These are phyloP conservation scores for Suhomyces prunicola DNA, from an alignment of 805 yeast genomes.

Conservation along the genomic window DNA sequence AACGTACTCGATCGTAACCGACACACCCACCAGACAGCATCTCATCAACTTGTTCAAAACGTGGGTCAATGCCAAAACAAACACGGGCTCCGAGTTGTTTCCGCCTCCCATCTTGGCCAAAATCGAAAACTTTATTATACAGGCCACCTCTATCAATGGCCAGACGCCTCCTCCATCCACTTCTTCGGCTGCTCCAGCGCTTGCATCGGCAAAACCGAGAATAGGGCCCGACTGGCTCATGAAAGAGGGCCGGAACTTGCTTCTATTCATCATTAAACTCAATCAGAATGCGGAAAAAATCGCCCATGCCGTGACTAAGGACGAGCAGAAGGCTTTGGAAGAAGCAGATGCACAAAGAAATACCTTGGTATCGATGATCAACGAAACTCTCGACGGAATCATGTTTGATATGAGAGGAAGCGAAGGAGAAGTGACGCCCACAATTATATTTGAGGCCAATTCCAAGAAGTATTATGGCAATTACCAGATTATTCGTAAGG, in stretches of 20 bases:
- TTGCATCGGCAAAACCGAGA: neutral
- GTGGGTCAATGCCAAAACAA: slow-evolving; percentile 36
- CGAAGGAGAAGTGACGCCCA: slow-evolving; percentile 9
- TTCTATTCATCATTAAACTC: slow-evolving; percentile 30
- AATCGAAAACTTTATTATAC: slow-evolving; percentile 39
- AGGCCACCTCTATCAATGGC: slow-evolving; percentile 31
- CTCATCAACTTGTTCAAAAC: slow-evolving; percentile 41
- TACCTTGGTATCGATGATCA: slow-evolving; percentile 26
- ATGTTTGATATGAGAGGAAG: slow-evolving; percentile 15
- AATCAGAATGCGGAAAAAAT: slow-evolving; percentile 1
- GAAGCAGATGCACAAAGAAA: slow-evolving; percentile 23
- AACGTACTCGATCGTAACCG: slow-evolving; percentile 38
- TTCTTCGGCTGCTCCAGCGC: slow-evolving; percentile 2
- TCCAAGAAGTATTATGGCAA: slow-evolving; percentile 22
- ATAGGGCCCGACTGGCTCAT: slow-evolving; percentile 30
- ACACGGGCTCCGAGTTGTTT: slow-evolving; percentile 33
- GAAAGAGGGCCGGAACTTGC: slow-evolving; percentile 34
- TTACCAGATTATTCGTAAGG: slow-evolving; percentile 19
- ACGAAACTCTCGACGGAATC: slow-evolving; percentile 30
- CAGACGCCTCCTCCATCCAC: slow-evolving; percentile 7
- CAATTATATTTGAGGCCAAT: slow-evolving; percentile 22
- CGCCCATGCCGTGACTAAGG: neutral
- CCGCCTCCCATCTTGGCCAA: slow-evolving; percentile 25
- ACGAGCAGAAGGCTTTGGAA: slow-evolving; percentile 3
- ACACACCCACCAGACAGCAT: slow-evolving; percentile 36